Evolutionary conservation across 2,329 filamentous ascomycete species (phyloP).

Genomic region (Ramularia endophylla): DNA sequence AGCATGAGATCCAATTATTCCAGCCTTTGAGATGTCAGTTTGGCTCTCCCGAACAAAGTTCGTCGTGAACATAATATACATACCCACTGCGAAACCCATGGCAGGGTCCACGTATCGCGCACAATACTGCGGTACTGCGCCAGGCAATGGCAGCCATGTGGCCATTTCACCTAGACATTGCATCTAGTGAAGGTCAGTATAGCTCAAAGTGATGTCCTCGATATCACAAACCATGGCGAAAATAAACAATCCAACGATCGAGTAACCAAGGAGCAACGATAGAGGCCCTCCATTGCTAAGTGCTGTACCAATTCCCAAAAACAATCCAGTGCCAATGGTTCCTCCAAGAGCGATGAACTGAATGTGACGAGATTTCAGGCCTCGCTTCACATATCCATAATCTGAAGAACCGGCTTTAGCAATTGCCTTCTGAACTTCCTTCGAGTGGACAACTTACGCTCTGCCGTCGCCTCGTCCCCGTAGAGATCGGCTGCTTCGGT

Average conservation of each 20-base stretch:
- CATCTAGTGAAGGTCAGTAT: too few relatives aligned
- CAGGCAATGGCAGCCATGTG: conserved; percentile 35
- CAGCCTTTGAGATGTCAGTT: background rate
- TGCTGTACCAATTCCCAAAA: conserved; percentile 16
- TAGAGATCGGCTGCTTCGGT: conserved; percentile 49
- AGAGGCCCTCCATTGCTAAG: conserved; percentile 13
- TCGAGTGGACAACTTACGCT: conserved; percentile 21
- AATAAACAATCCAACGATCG: conserved; percentile 30
- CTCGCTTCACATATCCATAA: conserved; percentile 47
- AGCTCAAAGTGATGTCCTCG: too few relatives aligned
- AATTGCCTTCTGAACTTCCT: too few relatives aligned
- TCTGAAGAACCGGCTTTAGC: conserved; percentile 20
- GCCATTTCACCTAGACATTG: conserved; percentile 39
- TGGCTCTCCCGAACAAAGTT: conserved; percentile 15
- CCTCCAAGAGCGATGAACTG: conserved; percentile 54
- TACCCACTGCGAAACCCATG: conserved; percentile 25
- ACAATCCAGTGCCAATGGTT: conserved; percentile 39
- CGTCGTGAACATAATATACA: conserved; percentile 13
- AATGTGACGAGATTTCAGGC: conserved; percentile 50
- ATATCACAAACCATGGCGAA: too few relatives aligned
- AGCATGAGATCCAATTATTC: conserved; percentile 40
- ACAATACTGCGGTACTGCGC: conserved; percentile 30
- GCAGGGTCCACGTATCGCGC: conserved; percentile 34
- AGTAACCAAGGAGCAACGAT: conserved; percentile 29
- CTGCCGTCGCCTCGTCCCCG: conserved; percentile 46